Evolutionary conservation across 177 flowering plant species (phyloP).

Genomic region (Tripterygium wilfordii): DNA sequence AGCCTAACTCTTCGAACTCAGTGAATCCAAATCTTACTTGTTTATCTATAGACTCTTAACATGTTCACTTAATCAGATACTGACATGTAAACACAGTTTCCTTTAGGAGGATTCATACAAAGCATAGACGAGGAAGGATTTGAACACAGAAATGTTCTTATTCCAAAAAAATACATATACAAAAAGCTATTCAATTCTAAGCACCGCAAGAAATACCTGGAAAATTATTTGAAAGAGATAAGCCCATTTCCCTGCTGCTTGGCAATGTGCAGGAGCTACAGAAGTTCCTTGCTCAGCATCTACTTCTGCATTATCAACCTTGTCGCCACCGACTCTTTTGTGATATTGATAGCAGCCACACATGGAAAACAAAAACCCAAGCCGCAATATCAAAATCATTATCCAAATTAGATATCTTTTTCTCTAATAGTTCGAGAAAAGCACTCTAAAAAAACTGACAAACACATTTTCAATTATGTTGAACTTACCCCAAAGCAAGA

Average conservation of each 20-base stretch:
- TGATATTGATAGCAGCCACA: slow-evolving; percentile 58
- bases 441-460: not conserved
- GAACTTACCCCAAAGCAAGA: slow-evolving; percentile 81
- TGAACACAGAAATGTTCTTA: no score
- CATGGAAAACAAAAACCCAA: slow-evolving; percentile 68
- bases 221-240: slow-evolving; percentile 73
- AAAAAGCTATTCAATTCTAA: no score
- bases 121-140: no score
- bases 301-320: slow-evolving; percentile 20
- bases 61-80: no score
- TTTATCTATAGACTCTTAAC: no score
- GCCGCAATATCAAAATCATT: slow-evolving; percentile 35
- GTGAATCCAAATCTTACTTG: no score
- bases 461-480: not conserved
- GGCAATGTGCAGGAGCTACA: slow-evolving; percentile 21
- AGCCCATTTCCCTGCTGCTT: slow-evolving; percentile 60
- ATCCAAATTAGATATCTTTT: no score
- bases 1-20: no score
- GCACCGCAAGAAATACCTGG: slow-evolving; percentile 57
- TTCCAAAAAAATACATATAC: no score
- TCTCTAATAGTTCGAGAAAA: no score
- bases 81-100: no score
- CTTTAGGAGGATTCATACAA: no score
- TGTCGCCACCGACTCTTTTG: slow-evolving; percentile 40
- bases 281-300: slow-evolving; percentile 53